Evolutionary conservation across 345 rosid species (phyloP).

Genomic region (Hevea brasiliensis): DNA sequence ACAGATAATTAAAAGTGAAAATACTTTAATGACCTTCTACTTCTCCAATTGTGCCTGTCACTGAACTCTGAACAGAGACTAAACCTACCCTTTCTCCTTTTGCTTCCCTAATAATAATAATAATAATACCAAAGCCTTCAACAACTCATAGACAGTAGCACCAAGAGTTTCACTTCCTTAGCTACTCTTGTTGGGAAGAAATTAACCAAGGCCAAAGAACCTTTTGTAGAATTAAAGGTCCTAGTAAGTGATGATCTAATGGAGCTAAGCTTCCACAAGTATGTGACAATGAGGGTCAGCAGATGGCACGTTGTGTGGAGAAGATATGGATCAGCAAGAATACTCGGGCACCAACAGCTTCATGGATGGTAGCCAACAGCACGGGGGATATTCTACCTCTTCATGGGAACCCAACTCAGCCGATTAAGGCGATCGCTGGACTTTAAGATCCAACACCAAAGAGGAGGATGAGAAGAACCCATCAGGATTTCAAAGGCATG

Average conservation of each 20-base stretch:
- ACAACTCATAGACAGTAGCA: conserved; percentile 22
- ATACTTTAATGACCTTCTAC: no score
- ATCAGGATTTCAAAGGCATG: conserved; percentile 35
- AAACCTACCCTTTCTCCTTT: no score
- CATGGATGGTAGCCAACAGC: conserved; percentile 46
- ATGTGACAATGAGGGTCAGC: conserved; percentile 78
- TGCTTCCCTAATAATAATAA: no score
- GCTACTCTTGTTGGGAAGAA: conserved; percentile 33
- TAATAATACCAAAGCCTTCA: conserved; percentile 20
- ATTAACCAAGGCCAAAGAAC: conserved; percentile 42
- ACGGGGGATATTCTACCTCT: conserved; percentile 49
- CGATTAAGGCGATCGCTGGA: conserved; percentile 72
- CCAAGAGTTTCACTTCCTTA: conserved; percentile 31
- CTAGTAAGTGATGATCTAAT: conserved; percentile 50
- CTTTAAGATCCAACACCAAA: conserved; percentile 46
- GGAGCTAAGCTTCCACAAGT: conserved; percentile 87
- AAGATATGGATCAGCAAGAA: conserved; percentile 73
- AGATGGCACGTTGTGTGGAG: conserved; percentile 42
- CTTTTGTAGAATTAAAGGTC: conserved; percentile 65
- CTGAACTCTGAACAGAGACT: no score
- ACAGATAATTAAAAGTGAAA: no score
- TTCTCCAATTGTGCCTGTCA: no score
- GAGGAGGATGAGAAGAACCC: conserved; percentile 49
- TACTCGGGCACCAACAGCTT: conserved; percentile 94
- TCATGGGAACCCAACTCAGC: conserved; percentile 75